phyloP scores from a whole-genome alignment of 148 eudicot genomes.

The Arbutus unedo region DNA sequence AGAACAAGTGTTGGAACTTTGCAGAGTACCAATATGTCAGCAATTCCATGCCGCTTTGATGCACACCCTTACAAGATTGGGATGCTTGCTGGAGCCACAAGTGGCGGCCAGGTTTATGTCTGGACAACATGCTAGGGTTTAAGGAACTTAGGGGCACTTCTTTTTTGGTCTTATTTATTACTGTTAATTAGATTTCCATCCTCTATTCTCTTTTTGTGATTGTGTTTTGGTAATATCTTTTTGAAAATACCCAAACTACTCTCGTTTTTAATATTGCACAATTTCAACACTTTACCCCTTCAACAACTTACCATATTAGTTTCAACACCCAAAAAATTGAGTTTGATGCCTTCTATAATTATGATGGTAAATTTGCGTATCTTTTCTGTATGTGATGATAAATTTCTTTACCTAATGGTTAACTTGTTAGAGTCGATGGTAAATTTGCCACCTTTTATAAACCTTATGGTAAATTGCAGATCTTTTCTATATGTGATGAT shows the following conservation, averaged over 20 bases:
- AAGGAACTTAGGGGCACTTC: conserved; percentile 9
- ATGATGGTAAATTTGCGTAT: no score
- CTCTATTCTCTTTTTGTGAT: no score
- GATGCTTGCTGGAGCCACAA: conserved; percentile 78
- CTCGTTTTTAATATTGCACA: background rate
- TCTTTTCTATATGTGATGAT: no score
- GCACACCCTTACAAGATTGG: conserved; percentile 72
- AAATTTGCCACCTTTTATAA: no score
- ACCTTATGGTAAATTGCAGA: no score
- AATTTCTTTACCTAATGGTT: no score
- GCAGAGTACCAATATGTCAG: conserved; percentile 52
- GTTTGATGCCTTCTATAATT: no score
- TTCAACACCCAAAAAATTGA: no score
- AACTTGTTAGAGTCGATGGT: no score
- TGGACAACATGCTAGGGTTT: conserved; percentile 45
- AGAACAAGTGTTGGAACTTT: conserved; percentile 41
- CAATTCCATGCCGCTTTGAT: conserved; percentile 75
- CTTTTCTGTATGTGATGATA: no score
- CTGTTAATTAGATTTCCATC: background rate
- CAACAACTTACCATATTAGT: no score
- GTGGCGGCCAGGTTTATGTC: conserved; percentile 76
- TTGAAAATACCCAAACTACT: background rate
- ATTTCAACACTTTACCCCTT: no score
- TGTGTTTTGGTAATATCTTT: background rate
- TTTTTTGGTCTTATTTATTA: conserved; percentile 4